Percentiles rank a stretch among this genome's conserved stretches.
phyloP scores from a whole-genome alignment of 768 basidiomycete genomes.

The Tricholoma sp. region DNA sequence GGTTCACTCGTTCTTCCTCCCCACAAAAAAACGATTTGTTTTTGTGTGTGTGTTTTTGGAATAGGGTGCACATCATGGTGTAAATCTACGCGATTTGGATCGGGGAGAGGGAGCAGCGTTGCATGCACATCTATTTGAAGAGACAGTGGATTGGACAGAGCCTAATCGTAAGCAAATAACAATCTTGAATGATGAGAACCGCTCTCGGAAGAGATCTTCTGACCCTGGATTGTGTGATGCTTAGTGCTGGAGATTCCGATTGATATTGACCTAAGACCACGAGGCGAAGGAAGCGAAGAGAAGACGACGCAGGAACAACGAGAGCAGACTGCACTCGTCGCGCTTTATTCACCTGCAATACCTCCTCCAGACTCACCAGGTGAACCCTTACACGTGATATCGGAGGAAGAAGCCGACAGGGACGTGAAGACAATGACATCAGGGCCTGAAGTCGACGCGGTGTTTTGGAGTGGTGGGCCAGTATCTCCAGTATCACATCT shows the following conservation, averaged over 20 bases:
- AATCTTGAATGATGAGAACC: conserved; percentile 15
- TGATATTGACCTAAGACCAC: conserved; percentile 46
- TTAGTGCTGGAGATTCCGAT: conserved; percentile 61
- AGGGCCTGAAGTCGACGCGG: conserved; percentile 59
- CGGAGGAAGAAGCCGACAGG: conserved; percentile 68
- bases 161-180: conserved; percentile 61
- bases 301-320: conserved; percentile 68
- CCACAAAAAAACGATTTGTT: conserved; percentile 10
- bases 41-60: conserved; percentile 30
- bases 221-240: conserved; percentile 11
- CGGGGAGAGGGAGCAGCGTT: conserved; percentile 83
- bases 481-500: conserved; percentile 22
- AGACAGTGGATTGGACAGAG: conserved; percentile 82
- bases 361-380: conserved; percentile 78
- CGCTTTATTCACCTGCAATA: conserved; percentile 62
- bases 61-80: conserved; percentile 68
- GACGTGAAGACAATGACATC: conserved; percentile 61
- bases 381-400: conserved; percentile 55
- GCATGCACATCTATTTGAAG: conserved; percentile 80
- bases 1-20: conserved; percentile 25
- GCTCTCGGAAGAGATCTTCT: conserved; percentile 13
- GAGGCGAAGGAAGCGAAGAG: conserved; percentile 69
- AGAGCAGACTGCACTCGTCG: conserved; percentile 71
- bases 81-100: conserved; percentile 82
- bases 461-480: conserved; percentile 57